Evolutionary conservation across 2,329 filamentous ascomycete genomes (phyloP).

Genomic region (Exophiala sp.): DNA sequence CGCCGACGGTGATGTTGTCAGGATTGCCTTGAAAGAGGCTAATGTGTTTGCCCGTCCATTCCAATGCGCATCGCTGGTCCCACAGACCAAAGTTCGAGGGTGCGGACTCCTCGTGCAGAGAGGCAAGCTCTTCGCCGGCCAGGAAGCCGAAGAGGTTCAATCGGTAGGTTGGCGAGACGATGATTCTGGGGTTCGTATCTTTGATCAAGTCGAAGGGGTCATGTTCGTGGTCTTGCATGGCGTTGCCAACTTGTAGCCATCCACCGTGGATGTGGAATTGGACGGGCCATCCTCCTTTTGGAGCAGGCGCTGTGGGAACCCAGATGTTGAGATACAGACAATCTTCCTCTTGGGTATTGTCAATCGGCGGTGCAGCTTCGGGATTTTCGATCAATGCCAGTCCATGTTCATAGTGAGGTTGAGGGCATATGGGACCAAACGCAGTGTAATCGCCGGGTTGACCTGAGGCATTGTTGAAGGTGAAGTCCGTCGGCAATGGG

Average conservation of each 20-base stretch:
- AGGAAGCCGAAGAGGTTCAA: slow-evolving; percentile 51
- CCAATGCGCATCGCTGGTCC: slow-evolving; percentile 50
- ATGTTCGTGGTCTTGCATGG: slow-evolving; percentile 42
- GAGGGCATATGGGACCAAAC: slow-evolving; percentile 41
- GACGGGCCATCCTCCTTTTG: slow-evolving; percentile 32
- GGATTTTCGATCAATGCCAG: slow-evolving; percentile 28
- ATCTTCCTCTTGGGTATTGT: slow-evolving; percentile 42
- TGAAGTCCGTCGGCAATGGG: slow-evolving; percentile 31
- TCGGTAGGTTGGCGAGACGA: slow-evolving; percentile 48
- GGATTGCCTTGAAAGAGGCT: slow-evolving; percentile 46
- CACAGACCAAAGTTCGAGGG: slow-evolving; percentile 43
- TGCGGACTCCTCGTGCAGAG: slow-evolving; percentile 32
- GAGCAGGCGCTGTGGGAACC: slow-evolving; percentile 36
- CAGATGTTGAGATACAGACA: slow-evolving; percentile 51
- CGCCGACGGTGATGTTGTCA: slow-evolving; percentile 45
- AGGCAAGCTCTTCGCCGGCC: slow-evolving; percentile 38
- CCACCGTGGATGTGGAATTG: slow-evolving; percentile 43
- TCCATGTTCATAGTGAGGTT: slow-evolving; percentile 33
- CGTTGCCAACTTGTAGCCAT: slow-evolving; percentile 48
- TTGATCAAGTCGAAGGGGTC: slow-evolving; percentile 45
- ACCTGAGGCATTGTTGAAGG: slow-evolving; percentile 29
- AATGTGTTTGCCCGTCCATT: slow-evolving; percentile 53
- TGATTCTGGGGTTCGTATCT: slow-evolving; percentile 32
- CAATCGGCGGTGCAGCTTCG: slow-evolving; percentile 27
- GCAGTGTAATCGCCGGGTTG: slow-evolving; percentile 37